phyloP scores from a whole-genome alignment of 495 filamentous ascomycete genomes.

The Cairneyella variabilis region DNA sequence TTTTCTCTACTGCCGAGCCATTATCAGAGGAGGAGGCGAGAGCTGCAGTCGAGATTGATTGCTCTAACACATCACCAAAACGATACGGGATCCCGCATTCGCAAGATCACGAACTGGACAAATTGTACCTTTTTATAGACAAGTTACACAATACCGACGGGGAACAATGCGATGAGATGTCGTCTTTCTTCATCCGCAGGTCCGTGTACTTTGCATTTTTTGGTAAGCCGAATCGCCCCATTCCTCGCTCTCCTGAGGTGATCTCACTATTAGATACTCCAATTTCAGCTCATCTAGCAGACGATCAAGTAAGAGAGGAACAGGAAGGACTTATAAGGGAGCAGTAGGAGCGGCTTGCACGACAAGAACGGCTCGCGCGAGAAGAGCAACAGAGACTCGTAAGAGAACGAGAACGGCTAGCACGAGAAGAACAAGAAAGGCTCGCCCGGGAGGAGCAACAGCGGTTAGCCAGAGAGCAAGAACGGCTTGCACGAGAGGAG shows the following conservation, averaged over 20 bases:
- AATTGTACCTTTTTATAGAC: conserved; percentile 28
- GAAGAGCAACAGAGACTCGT: not conserved
- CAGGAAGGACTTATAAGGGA: not conserved
- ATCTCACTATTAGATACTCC: conserved; percentile 1
- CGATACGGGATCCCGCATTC: conserved; percentile 23
- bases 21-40: conserved; percentile 12
- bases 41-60: conserved; percentile 13
- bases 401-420: conserved; percentile 1
- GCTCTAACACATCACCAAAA: conserved; percentile 8
- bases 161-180: conserved; percentile 21
- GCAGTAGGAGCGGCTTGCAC: not conserved
- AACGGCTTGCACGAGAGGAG: not conserved
- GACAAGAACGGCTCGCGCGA: not conserved
- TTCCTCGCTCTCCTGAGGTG: not conserved
- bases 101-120: conserved; percentile 23
- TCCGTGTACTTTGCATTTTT: conserved; percentile 37
- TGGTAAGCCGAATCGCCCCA: conserved; percentile 18
- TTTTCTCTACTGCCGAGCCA: conserved; percentile 21
- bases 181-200: conserved; percentile 30
- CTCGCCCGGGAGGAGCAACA: too few species aligned
- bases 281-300: conserved; percentile 12
- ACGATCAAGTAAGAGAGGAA: conserved; percentile 8
- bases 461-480: too few species aligned
- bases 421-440: too few species aligned
- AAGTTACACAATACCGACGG: conserved; percentile 23